phyloP scores from a whole-genome alignment of 2,329 filamentous ascomycete genomes.

The Monilinia aucupariae region DNA sequence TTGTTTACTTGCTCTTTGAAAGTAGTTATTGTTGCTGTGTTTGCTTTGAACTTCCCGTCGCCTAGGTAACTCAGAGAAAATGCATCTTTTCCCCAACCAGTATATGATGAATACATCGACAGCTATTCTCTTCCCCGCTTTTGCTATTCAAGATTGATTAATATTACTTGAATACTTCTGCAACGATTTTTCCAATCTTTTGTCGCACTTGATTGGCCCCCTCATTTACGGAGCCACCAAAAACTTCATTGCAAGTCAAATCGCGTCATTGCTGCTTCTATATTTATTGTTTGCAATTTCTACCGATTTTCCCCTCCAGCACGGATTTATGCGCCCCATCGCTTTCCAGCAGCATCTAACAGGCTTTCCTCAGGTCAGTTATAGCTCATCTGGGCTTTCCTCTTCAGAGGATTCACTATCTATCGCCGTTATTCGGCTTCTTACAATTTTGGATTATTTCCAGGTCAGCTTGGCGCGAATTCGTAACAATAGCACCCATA shows the following conservation, averaged over 20 bases:
- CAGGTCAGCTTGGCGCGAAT: background rate
- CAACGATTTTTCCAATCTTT: background rate
- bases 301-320: background rate
- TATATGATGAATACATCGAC: background rate
- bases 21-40: background rate
- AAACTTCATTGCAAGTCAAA: background rate
- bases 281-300: background rate
- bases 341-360: background rate
- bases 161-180: background rate
- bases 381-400: background rate
- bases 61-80: background rate
- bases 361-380: background rate
- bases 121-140: background rate
- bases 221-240: no score
- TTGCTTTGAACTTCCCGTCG: background rate
- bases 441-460: background rate
- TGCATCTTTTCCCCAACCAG: no score
- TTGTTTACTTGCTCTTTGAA: background rate
- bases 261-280: background rate
- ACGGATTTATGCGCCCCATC: background rate
- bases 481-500: background rate
- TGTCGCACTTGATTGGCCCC: no score
- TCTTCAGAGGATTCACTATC: background rate
- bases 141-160: background rate
- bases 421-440: background rate